Evolutionary conservation across 2,329 filamentous ascomycete genomes (phyloP), one percentile per base, ranked within the genome.

Genomic region (Orbilia oligospora): DNA sequence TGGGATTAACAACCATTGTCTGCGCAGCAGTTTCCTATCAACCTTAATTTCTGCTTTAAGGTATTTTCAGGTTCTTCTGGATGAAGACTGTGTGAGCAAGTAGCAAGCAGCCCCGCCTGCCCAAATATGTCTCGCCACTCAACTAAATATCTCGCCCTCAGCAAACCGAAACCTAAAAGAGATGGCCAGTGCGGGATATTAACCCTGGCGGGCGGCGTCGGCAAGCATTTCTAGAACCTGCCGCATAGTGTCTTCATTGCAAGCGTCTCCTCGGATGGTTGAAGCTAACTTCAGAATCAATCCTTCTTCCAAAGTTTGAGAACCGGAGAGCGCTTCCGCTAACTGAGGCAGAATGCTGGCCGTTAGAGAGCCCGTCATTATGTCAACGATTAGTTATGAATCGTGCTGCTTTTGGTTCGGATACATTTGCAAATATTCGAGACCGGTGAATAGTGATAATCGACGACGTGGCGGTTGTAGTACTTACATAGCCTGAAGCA

Each of bases 1-100:
- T 4, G 46, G 51, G 30, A 49, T 30, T 36, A 61, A 56, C 30
- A 51, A 82, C 81, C 80, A 44, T 80, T 82, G 75, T 82, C 81
- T 9, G 81, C 81, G 65, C 81, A 82, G 18, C 75, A 78, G 51
- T 82, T 82, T 18, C 81, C 81, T 51, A 82, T 69, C 10, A 82
- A 67, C 33, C 80, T 81, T 4, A 82, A 64, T 30, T 69, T 77
- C 22, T 82, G 81, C 9, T 56, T 77, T 14, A 68, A 33, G 12
- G 53, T 20, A 46, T 71, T n/a, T 81, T 72, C 36, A 38, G 66
- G 30, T 18, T 69, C 22, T 73, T 63, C 33, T 10, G 22, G 12
- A 38, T 18, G 48, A 22, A 51, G 18, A 53, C 49, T 10, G 79
- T 61, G 20, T 68, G 49, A 70, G 56, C 51, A 64, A 63, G 76